phyloP scores from a whole-genome alignment of 139 green algal genomes.

The Coccomyxa sp. region DNA sequence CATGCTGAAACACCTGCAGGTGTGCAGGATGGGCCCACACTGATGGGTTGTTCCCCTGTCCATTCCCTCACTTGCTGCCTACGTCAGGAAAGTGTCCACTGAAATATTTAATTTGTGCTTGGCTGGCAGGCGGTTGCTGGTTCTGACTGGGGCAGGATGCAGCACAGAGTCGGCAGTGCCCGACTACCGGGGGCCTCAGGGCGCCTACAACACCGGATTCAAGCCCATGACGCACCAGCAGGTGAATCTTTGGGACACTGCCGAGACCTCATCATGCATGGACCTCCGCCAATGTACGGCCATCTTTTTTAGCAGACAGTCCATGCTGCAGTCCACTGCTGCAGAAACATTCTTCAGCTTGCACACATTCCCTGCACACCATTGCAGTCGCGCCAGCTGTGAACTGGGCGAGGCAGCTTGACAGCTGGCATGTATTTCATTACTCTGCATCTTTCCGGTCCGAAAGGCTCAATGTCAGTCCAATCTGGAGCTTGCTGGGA shows the following conservation, averaged over 20 bases:
- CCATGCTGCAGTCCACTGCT: neutral
- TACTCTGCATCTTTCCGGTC: too few relatives aligned
- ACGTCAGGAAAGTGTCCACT: neutral
- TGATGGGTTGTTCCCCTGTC: neutral
- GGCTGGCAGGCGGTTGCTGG: slow-evolving; percentile 16
- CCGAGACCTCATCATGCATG: neutral
- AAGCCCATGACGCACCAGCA: slow-evolving; percentile 94
- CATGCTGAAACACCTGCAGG: neutral
- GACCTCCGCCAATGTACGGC: neutral
- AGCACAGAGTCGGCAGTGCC: slow-evolving; percentile 79
- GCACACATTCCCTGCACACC: neutral
- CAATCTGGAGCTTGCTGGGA: too few relatives aligned
- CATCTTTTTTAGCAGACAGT: neutral
- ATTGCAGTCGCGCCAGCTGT: too few relatives aligned
- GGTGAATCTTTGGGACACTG: slow-evolving; percentile 4
- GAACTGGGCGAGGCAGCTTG: too few relatives aligned
- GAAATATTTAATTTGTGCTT: neutral
- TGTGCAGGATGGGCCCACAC: neutral
- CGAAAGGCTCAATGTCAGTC: too few relatives aligned
- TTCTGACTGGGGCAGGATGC: slow-evolving; percentile 47
- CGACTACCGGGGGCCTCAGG: slow-evolving; percentile 83
- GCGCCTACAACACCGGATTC: slow-evolving; percentile 91
- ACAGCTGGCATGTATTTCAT: too few relatives aligned
- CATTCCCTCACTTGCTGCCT: neutral
- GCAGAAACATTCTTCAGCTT: neutral